Evolutionary conservation across 805 yeast species (phyloP), one percentile per base, ranked within the genome.

Genomic region (Ogataea dorogensis): DNA sequence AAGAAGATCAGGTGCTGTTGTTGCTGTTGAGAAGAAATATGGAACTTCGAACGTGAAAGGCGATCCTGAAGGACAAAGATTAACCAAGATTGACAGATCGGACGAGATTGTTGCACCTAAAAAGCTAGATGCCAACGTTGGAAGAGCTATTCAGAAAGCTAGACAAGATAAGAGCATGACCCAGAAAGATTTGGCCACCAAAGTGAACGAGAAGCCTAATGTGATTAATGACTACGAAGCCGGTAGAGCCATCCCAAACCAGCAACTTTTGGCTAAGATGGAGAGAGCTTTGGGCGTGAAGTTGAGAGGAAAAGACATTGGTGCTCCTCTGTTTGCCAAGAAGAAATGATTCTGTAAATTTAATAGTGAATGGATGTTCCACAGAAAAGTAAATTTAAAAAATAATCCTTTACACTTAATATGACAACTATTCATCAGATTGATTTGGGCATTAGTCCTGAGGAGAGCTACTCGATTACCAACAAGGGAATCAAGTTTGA

Each of bases 191-290:
- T 75, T 93, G 55, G 98, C 98, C 53, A 87, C 96, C 39, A 85
- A 83, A 63, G 76, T 91, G 58, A 91, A 89, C 62, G 98, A 93
- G 69, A 93, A 93, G 71, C 96, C 97, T 44, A 87, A 81, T 50
- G 84, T 93, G 43, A 80, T 93, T 58, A 89, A 87, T 65, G 98
- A 93, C 59, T 93, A 93, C 65, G 98, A 93, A 70, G 86, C 95
- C 38, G 97, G 96, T 42, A 80, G 95, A 60, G 98, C 96, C 28
- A 78, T 84, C 49, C 98, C 98, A 40, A 89, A 86, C 70, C 98
- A 93, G 71, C 98, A 89, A 67, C 65, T 93, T 35, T 74, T 93
- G 55, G 89, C 83, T 37, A 93, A 93, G 70, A 67, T 93, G 63
- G 98, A 93, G 70, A 78, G 96, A 65, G 94, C 83, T 26, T 72